Evolutionary conservation across 768 basidiomycete genomes (phyloP).

Genomic region (Pleurotus platypus): DNA sequence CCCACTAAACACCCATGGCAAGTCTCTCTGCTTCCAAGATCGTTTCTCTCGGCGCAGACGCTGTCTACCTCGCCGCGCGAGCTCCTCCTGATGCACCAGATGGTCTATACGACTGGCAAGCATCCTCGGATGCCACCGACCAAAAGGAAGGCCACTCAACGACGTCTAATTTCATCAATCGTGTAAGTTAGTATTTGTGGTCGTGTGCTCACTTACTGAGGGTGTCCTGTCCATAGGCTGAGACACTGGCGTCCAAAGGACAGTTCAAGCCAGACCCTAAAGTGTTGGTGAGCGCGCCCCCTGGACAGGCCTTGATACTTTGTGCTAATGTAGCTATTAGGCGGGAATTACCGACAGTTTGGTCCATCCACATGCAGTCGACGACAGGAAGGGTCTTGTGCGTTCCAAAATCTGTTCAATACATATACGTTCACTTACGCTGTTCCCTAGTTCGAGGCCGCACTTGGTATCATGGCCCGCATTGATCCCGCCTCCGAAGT

Average conservation of each 20-base stretch:
- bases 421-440: neutral
- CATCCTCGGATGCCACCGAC: slow-evolving; percentile 21
- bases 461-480: slow-evolving; percentile 24
- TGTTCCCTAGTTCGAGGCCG: slow-evolving; percentile 22
- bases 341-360: slow-evolving; percentile 24
- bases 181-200: slow-evolving; percentile 13
- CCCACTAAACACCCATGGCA: neutral
- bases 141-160: slow-evolving; percentile 27
- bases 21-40: slow-evolving; percentile 19
- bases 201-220: neutral
- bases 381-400: slow-evolving; percentile 36
- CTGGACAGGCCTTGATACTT: neutral
- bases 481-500: slow-evolving; percentile 16
- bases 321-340: slow-evolving; percentile 13
- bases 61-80: slow-evolving; percentile 30
- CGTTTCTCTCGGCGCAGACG: slow-evolving; percentile 26
- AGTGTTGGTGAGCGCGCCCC: slow-evolving; percentile 16
- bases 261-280: slow-evolving; percentile 18
- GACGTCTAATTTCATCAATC: slow-evolving; percentile 27
- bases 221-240: slow-evolving; percentile 9
- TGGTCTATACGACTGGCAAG: slow-evolving; percentile 42
- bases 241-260: slow-evolving; percentile 19
- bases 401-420: slow-evolving; percentile 3
- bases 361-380: slow-evolving; percentile 31
- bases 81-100: slow-evolving; percentile 36